phyloP scores from a whole-genome alignment of 1,139 yeast genomes.

The Meyerozyma smithsonii region DNA sequence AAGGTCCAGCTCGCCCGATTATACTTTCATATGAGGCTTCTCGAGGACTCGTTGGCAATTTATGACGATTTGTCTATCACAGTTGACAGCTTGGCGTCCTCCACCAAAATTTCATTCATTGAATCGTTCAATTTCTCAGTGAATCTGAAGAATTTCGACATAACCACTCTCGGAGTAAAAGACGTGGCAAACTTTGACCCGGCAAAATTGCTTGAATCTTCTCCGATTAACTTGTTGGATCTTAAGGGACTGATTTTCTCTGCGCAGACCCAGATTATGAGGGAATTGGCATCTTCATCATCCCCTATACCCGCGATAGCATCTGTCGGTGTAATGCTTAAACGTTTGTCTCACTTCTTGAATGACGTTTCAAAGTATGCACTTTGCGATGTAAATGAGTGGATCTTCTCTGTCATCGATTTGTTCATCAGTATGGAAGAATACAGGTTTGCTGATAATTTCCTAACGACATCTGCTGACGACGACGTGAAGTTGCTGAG shows the following conservation, averaged over 20 bases:
- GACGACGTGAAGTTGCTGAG: constrained; percentile 14
- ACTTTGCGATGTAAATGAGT: constrained; percentile 19
- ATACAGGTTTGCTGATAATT: constrained; percentile 12
- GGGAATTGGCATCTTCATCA: constrained; percentile 25
- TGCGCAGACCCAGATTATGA: constrained; percentile 23
- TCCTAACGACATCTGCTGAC: constrained; percentile 7
- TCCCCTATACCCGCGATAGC: constrained; percentile 31
- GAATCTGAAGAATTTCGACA: constrained; percentile 1
- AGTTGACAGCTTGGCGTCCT: constrained; percentile 3
- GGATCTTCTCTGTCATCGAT: constrained; percentile 28
- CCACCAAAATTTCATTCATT: constrained; percentile 9
- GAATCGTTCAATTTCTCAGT: constrained; percentile 20
- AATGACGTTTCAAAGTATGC: constrained; percentile 30
- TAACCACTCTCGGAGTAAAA: neutral
- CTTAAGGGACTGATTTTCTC: constrained; percentile 25
- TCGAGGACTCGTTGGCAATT: constrained; percentile 52
- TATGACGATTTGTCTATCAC: constrained; percentile 31
- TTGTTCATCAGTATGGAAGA: constrained; percentile 26
- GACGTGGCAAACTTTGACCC: neutral
- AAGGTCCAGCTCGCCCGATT: constrained; percentile 24
- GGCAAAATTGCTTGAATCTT: neutral
- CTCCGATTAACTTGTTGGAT: constrained; percentile 20
- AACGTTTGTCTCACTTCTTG: constrained; percentile 31
- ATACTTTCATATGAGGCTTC: constrained; percentile 46
- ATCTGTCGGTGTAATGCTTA: constrained; percentile 29